These are phyloP conservation scores for Auxenochlorella pyrenoidosa DNA, from an alignment of 139 green algal genomes.

Conservation along the genomic window DNA sequence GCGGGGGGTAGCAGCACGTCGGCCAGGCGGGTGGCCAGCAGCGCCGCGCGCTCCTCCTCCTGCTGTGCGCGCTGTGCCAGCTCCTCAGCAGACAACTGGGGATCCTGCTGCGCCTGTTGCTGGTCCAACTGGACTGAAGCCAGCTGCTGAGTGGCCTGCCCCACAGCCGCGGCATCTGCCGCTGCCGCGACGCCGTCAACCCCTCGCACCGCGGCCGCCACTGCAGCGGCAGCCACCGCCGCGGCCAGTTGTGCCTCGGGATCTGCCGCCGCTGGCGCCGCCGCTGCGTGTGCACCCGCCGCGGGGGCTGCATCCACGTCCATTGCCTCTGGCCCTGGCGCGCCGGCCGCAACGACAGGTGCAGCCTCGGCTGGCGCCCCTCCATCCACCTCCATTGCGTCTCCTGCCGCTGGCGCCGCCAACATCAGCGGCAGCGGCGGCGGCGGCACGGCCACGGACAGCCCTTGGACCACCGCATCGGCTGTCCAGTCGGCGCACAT, in stretches of 20 bases:
- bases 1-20: constrained; percentile 1
- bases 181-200: neutral
- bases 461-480: constrained; percentile 32
- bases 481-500: constrained; percentile 62
- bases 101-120: constrained; percentile 2
- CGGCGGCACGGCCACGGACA: neutral
- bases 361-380: neutral
- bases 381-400: neutral
- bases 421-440: neutral
- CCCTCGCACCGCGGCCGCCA: neutral
- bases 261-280: neutral
- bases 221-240: neutral
- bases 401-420: neutral
- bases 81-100: neutral
- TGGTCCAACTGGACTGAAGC: neutral
- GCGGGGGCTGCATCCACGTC: constrained; percentile 11
- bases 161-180: neutral
- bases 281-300: neutral
- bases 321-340: neutral
- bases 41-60: constrained; percentile 20
- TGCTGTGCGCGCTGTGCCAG: neutral
- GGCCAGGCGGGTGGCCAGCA: constrained; percentile 16
- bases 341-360: neutral
- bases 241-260: neutral
- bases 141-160: neutral